Base-by-base conservation (phyloP, 2,329 filamentous ascomycete genomes). In the Aspergillus sp. region DNA sequence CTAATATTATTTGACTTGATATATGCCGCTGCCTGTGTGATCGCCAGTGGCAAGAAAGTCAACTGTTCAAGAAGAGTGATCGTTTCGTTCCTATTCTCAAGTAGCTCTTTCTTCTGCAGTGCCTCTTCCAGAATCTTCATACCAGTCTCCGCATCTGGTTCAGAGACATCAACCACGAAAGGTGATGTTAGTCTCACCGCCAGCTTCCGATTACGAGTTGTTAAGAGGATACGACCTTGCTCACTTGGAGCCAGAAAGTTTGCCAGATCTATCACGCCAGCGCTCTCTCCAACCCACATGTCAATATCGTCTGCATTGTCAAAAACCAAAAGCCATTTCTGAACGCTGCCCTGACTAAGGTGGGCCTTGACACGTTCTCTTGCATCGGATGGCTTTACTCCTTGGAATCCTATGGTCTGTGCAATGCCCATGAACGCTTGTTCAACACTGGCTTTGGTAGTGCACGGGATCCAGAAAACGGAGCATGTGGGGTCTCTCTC, bases 401-500 rank as follows among this genome's bases (percentile, higher is more conserved):
- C 47, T 28, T n/a, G 45, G 1, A 48, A 3, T 43, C 59, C 63
- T 3, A 67, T 23, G 7, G 30, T 54, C 11, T 59, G 45, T n/a
- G 52, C 34, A 17, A 67, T 66, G 19, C 31, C 45, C 23, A 62
- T 13, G 31, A 54, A 67, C 0, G 57, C 59, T 38, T 69, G 62
- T 22, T 68, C 61, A 45, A 69, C 47, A 7, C 22, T 62, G 23
- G 49, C 64, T 7, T 57, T 41, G 60, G 61, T 73, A 28, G 66
- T 71, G 41, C 68, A 68, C 47, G 70, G 64, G 6, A 73, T 59
- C 71, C 71, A 74, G 56, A 74, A 73, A 7, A 72, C 60, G 19
- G 64, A 73, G 41, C 22, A 31, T 8, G 68, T 62, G 15, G 51
- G 34, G 11, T 38, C 3, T 34, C 15, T 45, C 17, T 54, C 34